phyloP scores from a whole-genome alignment of 116 monocot species.

The Dioscorea cayenensis region DNA sequence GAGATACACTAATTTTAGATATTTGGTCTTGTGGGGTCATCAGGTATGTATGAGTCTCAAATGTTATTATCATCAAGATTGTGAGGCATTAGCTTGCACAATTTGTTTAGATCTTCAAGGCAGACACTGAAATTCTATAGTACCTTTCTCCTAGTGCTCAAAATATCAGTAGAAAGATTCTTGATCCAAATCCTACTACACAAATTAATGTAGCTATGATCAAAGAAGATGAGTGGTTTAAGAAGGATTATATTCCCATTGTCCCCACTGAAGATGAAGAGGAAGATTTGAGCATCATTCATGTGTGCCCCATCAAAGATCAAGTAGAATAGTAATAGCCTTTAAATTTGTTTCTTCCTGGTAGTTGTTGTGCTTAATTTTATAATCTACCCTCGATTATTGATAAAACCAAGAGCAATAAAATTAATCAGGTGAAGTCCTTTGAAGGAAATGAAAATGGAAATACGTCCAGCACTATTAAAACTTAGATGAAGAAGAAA shows the following conservation, averaged over 20 bases:
- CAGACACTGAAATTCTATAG: slow-evolving; percentile 58
- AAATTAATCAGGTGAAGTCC: slow-evolving; percentile 20
- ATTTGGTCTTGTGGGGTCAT: slow-evolving; percentile 97
- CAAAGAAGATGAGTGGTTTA: slow-evolving; percentile 81
- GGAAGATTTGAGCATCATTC: slow-evolving; percentile 27
- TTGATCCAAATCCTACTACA: slow-evolving; percentile 83
- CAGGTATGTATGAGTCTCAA: slow-evolving; percentile 19
- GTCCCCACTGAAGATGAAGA: slow-evolving; percentile 38
- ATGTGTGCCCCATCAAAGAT: slow-evolving; percentile 21
- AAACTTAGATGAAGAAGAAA: too few relatives aligned
- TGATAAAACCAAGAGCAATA: slow-evolving; percentile 3
- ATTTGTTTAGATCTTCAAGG: slow-evolving; percentile 67
- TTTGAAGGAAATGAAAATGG: slow-evolving; percentile 15
- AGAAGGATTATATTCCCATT: slow-evolving; percentile 53
- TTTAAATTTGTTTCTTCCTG: neutral
- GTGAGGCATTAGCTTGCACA: neutral
- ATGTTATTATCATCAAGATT: too few relatives aligned
- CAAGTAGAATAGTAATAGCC: slow-evolving; percentile 19
- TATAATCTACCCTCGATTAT: too few relatives aligned
- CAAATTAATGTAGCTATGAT: slow-evolving; percentile 57
- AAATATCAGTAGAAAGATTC: slow-evolving; percentile 65
- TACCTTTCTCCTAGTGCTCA: slow-evolving; percentile 67
- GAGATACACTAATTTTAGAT: too few relatives aligned
- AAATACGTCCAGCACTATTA: slow-evolving; percentile 10
- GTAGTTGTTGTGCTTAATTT: neutral